phyloP scores from a whole-genome alignment of 441 rosid species.

The Eruca vesicaria region DNA sequence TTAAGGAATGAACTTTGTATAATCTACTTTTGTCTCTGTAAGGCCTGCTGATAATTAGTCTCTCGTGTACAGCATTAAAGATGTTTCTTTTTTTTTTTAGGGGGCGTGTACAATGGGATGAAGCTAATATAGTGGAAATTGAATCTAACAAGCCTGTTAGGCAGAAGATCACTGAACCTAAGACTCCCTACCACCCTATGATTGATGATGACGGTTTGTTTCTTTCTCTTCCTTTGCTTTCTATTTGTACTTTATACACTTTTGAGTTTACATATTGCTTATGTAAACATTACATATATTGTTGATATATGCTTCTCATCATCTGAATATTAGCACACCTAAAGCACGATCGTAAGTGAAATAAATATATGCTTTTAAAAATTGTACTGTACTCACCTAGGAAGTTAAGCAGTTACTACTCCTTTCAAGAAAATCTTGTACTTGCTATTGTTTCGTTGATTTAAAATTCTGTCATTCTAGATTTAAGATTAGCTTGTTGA shows the following conservation, averaged over 20 bases:
- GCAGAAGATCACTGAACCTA: constrained; percentile 98
- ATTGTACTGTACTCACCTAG: not conserved
- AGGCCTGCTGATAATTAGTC: not conserved
- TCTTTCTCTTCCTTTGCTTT: constrained; percentile 12
- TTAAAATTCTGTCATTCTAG: not conserved
- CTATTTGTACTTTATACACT: not conserved
- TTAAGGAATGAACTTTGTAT: not conserved
- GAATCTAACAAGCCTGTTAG: constrained; percentile 97
- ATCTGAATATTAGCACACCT: not conserved
- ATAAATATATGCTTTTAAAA: not conserved
- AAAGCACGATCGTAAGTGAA: not conserved
- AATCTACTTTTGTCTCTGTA: not conserved
- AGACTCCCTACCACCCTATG: constrained; percentile 96
- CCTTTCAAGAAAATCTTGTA: not conserved
- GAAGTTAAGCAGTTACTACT: not conserved
- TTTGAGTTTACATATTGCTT: not conserved
- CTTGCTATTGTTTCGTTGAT: constrained; percentile 2
- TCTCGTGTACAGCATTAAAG: not conserved
- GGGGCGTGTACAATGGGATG: constrained; percentile 84
- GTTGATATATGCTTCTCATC: not conserved
- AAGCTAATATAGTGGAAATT: constrained; percentile 77
- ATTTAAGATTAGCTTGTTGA: not conserved
- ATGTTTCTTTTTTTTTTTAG: constrained; percentile 19
- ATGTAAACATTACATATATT: not conserved
- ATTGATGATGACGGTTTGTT: constrained; percentile 86